Evolutionary conservation across 129 eudicot genomes (phyloP), one percentile per base, ranked within the genome.

Genomic region (Arctium lappa): DNA sequence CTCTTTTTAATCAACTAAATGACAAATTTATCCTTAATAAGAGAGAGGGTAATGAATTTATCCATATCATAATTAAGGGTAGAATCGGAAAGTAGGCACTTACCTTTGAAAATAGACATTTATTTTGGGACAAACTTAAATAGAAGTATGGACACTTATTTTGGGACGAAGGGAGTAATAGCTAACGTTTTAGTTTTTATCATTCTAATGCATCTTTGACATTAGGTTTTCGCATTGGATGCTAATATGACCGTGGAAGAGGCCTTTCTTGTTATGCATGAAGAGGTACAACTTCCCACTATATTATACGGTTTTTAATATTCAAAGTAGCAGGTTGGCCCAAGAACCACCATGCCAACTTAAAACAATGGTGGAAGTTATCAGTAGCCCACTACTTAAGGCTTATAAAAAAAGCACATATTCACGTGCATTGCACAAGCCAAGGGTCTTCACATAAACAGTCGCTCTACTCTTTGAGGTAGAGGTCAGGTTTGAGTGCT

Each of bases 251-350:
- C 86, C 22, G 91, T 92, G 82, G 90, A 87, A 76, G 87, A 90
- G 38, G 94, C 97, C 11, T 90, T 90, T 77, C 86, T 78, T 80
- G 86, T 90, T 39, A 92, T 92, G 97, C 82, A 85, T 80, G 90
- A 87, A 79, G 81, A 88, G 94, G 97, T 92, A 85, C n/a, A 29
- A 69, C 62, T 73, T 40, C 31, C 8, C n/a, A 44, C 11, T 46
- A 3, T 71, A 16, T 7, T 46, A 73, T 39, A 11, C 29, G n/a
- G 10, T 8, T 74, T 32, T 74, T 40, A 3, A 39, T 38, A 40
- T 33, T 40, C 29, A 74, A 38, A 22, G 16, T 44, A 42, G 8
- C 62, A 9, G 2, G 6, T 74, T 31, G 18, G 5, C 13, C 33
- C 79, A 13, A 60, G 9, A 75, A 9, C 63, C 48, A 74, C n/a